Base-by-base conservation (phyloP, 345 rosid species). In the Moricandia arvensis region DNA sequence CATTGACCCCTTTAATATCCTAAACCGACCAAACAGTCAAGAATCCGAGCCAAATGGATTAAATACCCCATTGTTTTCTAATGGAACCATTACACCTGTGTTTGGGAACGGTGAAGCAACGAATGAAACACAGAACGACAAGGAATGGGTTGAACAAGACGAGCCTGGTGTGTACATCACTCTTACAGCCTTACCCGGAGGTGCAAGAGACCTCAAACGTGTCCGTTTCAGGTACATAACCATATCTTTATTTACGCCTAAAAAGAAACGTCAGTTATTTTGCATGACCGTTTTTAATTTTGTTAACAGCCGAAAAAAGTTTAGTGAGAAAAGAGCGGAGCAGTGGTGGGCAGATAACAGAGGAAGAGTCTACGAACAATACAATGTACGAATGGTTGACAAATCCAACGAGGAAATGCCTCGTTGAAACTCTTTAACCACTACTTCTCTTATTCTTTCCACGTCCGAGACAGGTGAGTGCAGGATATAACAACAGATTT, bases 321-420 rank as follows among this genome's bases (percentile, higher is more conserved):
- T 96, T 81, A 89, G 90, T 31, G 99, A 96, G 88, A 90, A 91
- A 72, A 90, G 93, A 85, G 99, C 99, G 0, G 99, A 91, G 74
- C 89, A 86, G 66, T 96, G 99, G 99, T 96, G 99, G 99, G 87
- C 95, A 45, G 96, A 87, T 78, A 96, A 96, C 83, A 86, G 97
- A 66, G 89, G 87, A 66, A 84, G 99, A 75, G 96, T 96, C 24
- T 90, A 93, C 0, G 92, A 91, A 78, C 90, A 82, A 51, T 91
- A 96, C 92, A 91, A 91, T 45, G 98, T 96, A 18, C 95, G 90
- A 41, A 81, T 75, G 77, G 72, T 86, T 34, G 96, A 91, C 83
- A 93, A 87, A 83, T 85, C 93, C 45, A 91, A 83, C 61, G 96
- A 88, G 71, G 97, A 45, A 45, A 57, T 89, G 84, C 84, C 82